Evolutionary conservation across 139 green algal genomes (phyloP), one percentile per base, ranked within the genome.

Genomic region (Volvox africanus): DNA sequence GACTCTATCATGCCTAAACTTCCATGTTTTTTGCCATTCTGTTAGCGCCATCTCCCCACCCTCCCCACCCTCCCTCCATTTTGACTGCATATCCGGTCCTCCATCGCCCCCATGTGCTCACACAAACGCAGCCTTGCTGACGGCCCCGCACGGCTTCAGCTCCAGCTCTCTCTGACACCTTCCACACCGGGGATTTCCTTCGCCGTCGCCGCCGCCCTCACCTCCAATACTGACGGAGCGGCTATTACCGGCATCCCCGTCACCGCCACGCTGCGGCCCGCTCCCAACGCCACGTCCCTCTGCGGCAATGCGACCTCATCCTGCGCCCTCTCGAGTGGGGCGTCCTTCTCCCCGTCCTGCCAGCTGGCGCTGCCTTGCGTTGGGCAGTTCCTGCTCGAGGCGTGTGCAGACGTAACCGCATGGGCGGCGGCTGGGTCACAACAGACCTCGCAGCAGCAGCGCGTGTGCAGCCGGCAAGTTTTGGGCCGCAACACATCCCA

Each of bases 311-410:
- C 35, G 16, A 26, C 44, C 85, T 37, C 28, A 37, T 89, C 28
- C 71, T 89, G 82, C 44, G 19, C 67, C 14, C 1, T 33, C 24
- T 24, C 82, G 19, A n/a, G 37, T 26, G 30, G 44, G n/a, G 75
- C 88, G 36, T n/a, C n/a, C 30, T 88, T 85, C 69, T 50, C 65
- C 1, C 0, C n/a, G 3, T 16, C 19, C 30, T 95, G 91, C 88
- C 93, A 93, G 84, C 80, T 95, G 65, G 28, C 35, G 32, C 89
- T 95, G 65, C 93, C 93, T 17, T 95, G 93, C 82, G 78, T 88
- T n/a, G 93, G 93, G 2, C 68, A 75, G 22, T 95, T 94, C 32
- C 33, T 37, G 30, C 86, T 95, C 30, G 50, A 87, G 71, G 91
- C 85, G 0, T 93, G 86, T 44, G 86, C 73, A 1, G 32, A 62